Base-by-base conservation (phyloP, 495 filamentous ascomycete genomes). In the Parathielavia hyrcaniae region DNA sequence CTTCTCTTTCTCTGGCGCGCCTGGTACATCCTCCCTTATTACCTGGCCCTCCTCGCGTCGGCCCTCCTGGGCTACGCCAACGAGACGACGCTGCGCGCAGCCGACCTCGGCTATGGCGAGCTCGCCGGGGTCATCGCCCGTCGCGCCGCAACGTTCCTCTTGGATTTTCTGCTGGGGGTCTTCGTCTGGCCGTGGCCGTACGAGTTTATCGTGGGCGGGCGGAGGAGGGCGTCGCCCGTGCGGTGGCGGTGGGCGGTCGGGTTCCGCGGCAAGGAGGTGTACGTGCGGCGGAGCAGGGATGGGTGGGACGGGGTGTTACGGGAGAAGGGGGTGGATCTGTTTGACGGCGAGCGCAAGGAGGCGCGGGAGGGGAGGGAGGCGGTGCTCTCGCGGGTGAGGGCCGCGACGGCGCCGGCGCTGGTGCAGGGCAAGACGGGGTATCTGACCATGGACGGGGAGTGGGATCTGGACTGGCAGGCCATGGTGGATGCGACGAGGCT, bases 181-280 rank as follows among this genome's bases (percentile, higher is more conserved):
- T 81, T 90, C 52, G 77, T 93, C 52, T 80, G 82, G 63, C 77
- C 83, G 47, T 95, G 90, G 90, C 90, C 89, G 1, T 65, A 80
- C 57, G 81, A 82, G 34, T 95, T 96, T 72, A 76, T 85, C 53
- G 52, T 82, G 47, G 77, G 81, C 50, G 51, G 61, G 43, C 89
- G 78, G 44, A 73, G 61, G 41, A 72, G 77, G 63, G 77, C 71
- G 9, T 82, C 80, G 45, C 83, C 89, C 17, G 70, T 84, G 45
- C 61, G 64, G 7, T 96, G 90, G 89, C 79, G 90, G 17, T 79
- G 81, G 64, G 70, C 61, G n/a, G 69, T 88, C 47, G 85, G 88
- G 12, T 91, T 91, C 67, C 76, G 77, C 4, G 78, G 83, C 58
- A 74, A 77, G 43, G 90, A 95, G 76, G 75, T 92, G 30, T 84